Conservation (phyloP, 2,329 filamentous ascomycete genomes). For the Aspergillus sp. region DNA sequence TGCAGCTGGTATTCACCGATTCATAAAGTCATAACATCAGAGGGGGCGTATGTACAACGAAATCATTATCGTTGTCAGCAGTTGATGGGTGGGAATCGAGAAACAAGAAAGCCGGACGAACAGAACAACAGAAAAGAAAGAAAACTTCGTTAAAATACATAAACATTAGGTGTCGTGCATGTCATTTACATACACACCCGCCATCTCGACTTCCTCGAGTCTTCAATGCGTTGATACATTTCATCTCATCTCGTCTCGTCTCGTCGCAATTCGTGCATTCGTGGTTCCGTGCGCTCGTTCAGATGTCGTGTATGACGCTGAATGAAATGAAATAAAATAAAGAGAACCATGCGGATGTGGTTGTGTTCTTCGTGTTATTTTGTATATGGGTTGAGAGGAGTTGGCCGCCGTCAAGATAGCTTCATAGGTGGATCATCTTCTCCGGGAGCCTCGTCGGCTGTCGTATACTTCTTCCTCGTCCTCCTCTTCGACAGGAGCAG, state of each 20-base stretch:
- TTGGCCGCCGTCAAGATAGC: too few relatives aligned
- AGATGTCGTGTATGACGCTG: neutral
- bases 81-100: too few relatives aligned
- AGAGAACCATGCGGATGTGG: neutral
- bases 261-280: constrained; percentile 1
- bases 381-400: neutral
- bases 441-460: constrained; percentile 23
- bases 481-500: constrained; percentile 51
- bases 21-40: neutral
- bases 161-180: constrained; percentile 3
- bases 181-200: neutral
- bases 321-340: neutral
- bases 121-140: neutral
- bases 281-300: neutral
- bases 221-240: neutral
- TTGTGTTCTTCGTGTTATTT: neutral
- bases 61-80: neutral
- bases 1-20: neutral
- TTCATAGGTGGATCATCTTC: constrained; percentile 20
- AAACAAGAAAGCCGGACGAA: neutral
- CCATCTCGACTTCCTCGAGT: neutral
- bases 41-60: neutral
- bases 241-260: neutral
- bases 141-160: constrained; percentile 1
- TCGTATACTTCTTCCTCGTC: constrained; percentile 42